Conservation (phyloP, 108 stramenopile genomes). For the Mayamaea pseudoterrestris region DNA sequence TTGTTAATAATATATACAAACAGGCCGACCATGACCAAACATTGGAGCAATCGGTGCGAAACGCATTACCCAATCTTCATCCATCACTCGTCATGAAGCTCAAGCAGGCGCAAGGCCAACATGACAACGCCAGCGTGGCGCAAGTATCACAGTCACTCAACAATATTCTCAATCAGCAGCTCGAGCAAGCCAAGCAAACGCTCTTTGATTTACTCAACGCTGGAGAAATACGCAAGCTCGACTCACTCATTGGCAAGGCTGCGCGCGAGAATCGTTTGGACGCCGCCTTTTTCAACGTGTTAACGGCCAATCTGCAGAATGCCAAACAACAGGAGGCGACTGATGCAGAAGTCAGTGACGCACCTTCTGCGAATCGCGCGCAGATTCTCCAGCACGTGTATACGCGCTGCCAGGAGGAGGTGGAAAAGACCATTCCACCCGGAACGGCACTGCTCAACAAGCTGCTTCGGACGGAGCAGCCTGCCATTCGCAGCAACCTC, state of each 20-base stretch:
- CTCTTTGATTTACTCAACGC: conserved; percentile 42
- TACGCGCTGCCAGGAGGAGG: conserved; percentile 79
- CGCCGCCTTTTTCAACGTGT: conserved; percentile 70
- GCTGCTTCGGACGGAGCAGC: conserved; percentile 51
- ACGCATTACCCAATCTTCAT: conserved; percentile 19
- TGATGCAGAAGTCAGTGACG: conserved; percentile 12
- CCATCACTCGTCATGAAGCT: conserved; percentile 32
- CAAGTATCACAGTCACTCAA: conserved; percentile 33
- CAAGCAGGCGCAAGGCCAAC: conserved; percentile 8
- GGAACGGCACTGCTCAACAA: conserved; percentile 77
- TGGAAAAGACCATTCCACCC: conserved; percentile 65
- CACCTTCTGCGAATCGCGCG: conserved; percentile 31
- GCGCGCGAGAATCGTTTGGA: conserved; percentile 59
- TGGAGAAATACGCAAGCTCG: conserved; percentile 76
- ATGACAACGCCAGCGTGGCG: conserved; percentile 1
- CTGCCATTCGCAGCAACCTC: conserved; percentile 68
- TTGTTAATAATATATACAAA: background rate
- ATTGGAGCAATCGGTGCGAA: conserved; percentile 10
- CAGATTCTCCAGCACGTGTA: conserved; percentile 76
- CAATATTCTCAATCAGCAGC: conserved; percentile 34
- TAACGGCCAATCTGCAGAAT: conserved; percentile 68
- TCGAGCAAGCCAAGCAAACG: conserved; percentile 37
- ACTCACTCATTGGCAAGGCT: conserved; percentile 65
- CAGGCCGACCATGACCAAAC: conserved; percentile 2
- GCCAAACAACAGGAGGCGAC: conserved; percentile 23